phyloP scores from a whole-genome alignment of 1,284 basidiomycete genomes.

The Ceratobasidium sp. region DNA sequence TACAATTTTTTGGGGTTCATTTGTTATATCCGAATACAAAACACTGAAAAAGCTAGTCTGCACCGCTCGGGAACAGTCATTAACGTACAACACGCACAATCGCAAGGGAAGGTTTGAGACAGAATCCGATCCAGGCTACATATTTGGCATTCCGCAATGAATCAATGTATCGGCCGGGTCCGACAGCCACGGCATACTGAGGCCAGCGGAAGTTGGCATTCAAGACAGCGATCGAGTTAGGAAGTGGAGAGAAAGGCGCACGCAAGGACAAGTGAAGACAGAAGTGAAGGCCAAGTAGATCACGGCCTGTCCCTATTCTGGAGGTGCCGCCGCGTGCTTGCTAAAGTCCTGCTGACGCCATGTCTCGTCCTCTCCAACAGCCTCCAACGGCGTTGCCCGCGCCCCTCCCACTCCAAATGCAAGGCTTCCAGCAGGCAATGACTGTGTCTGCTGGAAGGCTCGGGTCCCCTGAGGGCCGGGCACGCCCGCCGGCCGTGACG shows the following conservation, averaged over 20 bases:
- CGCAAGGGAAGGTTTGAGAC: neutral
- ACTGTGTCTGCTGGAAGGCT: slow-evolving; percentile 39
- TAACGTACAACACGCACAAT: slow-evolving; percentile 5
- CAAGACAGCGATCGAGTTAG: neutral
- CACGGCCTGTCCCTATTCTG: slow-evolving; percentile 25
- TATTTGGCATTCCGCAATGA: slow-evolving; percentile 36
- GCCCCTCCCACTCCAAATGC: slow-evolving; percentile 12
- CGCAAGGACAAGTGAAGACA: neutral
- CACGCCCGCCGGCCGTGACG: slow-evolving; percentile 8
- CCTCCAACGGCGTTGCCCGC: slow-evolving; percentile 20
- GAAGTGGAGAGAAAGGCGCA: neutral
- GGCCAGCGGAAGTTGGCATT: slow-evolving; percentile 2
- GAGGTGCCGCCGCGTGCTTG: slow-evolving; percentile 21
- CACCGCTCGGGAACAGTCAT: slow-evolving; percentile 9
- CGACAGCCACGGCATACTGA: slow-evolving; percentile 28
- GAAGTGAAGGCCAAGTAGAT: neutral
- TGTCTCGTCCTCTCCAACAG: slow-evolving; percentile 36
- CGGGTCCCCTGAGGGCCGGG: slow-evolving; percentile 1
- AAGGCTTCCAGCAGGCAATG: slow-evolving; percentile 41
- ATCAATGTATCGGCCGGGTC: slow-evolving; percentile 15
- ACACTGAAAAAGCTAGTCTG: slow-evolving; percentile 10
- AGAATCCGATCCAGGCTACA: slow-evolving; percentile 11
- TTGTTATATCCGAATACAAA: slow-evolving; percentile 19
- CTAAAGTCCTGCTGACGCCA: slow-evolving; percentile 41
- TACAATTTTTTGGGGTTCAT: slow-evolving; percentile 14